A percentile compares a stretch with the other conserved stretches of the same genome.
Evolutionary conservation across 129 eudicot genomes (phyloP).

Genomic region (Centaurea solstitialis): DNA sequence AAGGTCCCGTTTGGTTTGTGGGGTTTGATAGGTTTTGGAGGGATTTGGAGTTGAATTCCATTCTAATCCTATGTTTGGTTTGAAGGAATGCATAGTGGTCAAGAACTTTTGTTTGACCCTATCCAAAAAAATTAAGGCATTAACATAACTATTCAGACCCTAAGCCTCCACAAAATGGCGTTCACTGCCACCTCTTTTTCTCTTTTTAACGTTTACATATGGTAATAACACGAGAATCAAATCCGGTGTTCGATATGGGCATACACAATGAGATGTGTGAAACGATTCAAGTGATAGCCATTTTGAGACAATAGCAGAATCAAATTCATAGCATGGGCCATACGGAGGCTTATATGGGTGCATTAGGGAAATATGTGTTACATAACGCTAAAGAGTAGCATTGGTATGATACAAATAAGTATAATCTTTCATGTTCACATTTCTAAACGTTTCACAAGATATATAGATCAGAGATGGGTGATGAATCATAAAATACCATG

Average conservation of each 20-base stretch:
- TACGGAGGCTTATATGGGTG: background rate
- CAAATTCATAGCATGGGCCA: background rate
- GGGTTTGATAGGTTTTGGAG: too few relatives aligned
- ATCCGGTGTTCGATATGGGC: background rate
- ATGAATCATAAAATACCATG: constrained; percentile 5
- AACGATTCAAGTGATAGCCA: constrained; percentile 13
- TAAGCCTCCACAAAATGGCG: constrained; percentile 9
- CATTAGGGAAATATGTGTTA: background rate
- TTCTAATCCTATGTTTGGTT: too few relatives aligned
- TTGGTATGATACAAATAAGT: background rate
- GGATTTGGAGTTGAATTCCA: too few relatives aligned
- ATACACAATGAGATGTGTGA: background rate
- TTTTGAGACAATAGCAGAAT: constrained; percentile 1
- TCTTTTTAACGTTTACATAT: constrained; percentile 15
- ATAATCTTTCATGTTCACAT: constrained; percentile 12
- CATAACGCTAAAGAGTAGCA: constrained; percentile 7
- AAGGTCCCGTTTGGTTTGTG: too few relatives aligned
- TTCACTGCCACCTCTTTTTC: constrained; percentile 6
- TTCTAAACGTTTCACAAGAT: background rate
- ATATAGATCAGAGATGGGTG: background rate
- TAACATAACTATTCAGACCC: constrained; percentile 28
- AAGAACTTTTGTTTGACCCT: background rate
- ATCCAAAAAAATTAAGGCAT: background rate
- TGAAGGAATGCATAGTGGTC: background rate
- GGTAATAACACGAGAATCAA: constrained; percentile 10